phyloP scores from a whole-genome alignment of 129 eudicot species.

The carrot (Daucus carota) region DNA sequence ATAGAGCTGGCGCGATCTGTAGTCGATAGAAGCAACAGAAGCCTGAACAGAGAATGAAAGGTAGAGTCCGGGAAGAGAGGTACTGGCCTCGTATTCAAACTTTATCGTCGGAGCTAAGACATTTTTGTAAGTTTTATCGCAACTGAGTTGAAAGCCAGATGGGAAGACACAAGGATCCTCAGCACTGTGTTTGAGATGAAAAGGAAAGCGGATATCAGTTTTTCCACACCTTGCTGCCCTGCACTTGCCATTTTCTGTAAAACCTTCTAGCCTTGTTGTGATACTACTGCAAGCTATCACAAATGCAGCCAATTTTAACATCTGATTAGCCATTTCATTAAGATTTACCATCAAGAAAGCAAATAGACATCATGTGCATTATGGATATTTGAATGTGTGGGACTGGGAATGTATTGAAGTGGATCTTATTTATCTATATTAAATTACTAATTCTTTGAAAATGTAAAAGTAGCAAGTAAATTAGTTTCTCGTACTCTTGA shows the following conservation, averaged over 20 bases:
- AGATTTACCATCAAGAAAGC: not conserved
- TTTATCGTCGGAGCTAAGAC: not conserved
- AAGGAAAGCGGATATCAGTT: constrained; percentile 4
- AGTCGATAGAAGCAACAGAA: not conserved
- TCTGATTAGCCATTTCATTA: not conserved
- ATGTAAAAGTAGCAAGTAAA: too few relatives aligned
- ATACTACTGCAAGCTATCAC: not conserved
- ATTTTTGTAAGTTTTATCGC: too few relatives aligned
- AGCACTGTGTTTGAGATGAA: not conserved
- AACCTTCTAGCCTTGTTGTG: not conserved
- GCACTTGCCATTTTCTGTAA: not conserved
- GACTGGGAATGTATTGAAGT: too few relatives aligned
- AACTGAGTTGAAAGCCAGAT: constrained; percentile 9
- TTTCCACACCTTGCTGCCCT: not conserved
- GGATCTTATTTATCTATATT: too few relatives aligned
- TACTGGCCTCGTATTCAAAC: not conserved
- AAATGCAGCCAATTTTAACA: too few relatives aligned
- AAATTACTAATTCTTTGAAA: too few relatives aligned
- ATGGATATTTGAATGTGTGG: too few relatives aligned
- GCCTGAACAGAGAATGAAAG: not conserved
- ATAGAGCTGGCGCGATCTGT: not conserved
- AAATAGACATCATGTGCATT: too few relatives aligned
- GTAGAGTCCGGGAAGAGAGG: not conserved
- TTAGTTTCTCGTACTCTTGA: too few relatives aligned
- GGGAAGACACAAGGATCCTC: constrained; percentile 1